Base-by-base conservation (phyloP, 345 rosid genomes). In the Euphorbia peplus region DNA sequence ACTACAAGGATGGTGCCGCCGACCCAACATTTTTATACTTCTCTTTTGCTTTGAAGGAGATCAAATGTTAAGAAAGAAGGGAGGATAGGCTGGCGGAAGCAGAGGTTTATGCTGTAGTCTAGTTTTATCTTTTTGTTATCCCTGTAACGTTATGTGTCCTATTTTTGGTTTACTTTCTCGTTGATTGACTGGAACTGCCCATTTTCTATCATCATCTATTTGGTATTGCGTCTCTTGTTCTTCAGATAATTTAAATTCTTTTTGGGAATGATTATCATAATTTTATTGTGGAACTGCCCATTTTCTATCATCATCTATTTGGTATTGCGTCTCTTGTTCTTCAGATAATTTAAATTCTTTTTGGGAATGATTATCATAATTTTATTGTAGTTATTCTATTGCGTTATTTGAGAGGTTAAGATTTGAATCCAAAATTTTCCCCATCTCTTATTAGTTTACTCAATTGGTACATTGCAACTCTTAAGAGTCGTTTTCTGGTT, bases 1-100 rank as follows among this genome's bases (percentile, higher is more conserved):
- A 92, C 87, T 95, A 95, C 89, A 95, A 85, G 81, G 99, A 92
- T 0, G 98, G 97, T 75, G 92, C 96, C 4, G 51, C 86, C 0
- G 96, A 95, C 75, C 98, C 99, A 3, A 95, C 99, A 41, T 95
- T 95, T 84, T 79, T 95, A 83, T 95, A 95, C 81, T 85, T 95
- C 51, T 85, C 84, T 4, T 80, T 82, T 76, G 91, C 85, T 14
- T 80, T 95, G 91, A 92, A 88, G 86, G 99, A 95, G 83, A 70
- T 95, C 80, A 95, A 95, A 85, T 95, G 99, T 85, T 92, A 75
- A 60, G 60, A n/a, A n/a, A n/a, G n/a, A 32, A 70, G 8, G 24
- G 46, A 50, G 21, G 42, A 57, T n/a, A 55, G 13, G 54, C 61
- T 69, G 35, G 60, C 78, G 41, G 21, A 48, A 44, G 53, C 58